A percentile compares a stretch with the other conserved stretches of the same genome.
Conservation (phyloP, 306 rosid species). For the Hylodesmum podocarpum region DNA sequence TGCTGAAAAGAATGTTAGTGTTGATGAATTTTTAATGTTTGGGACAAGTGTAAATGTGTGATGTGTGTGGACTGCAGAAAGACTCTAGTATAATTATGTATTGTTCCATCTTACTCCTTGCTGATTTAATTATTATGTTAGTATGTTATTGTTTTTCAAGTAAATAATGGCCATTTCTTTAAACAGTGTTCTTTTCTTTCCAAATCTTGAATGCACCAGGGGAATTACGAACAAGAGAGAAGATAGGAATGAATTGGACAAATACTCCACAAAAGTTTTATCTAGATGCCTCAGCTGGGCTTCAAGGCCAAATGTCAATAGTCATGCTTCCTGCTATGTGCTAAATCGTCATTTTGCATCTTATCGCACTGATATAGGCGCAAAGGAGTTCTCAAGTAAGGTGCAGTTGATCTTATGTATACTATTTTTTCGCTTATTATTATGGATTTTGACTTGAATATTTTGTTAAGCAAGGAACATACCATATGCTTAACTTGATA, state of each 20-base stretch:
- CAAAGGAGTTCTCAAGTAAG: slow-evolving; percentile 49
- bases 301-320: slow-evolving; percentile 22
- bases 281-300: slow-evolving; percentile 28
- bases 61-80: background rate
- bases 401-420: slow-evolving; percentile 40
- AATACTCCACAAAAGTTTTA: slow-evolving; percentile 10
- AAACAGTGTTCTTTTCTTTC: background rate
- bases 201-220: slow-evolving; percentile 35
- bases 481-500: background rate
- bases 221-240: slow-evolving; percentile 39
- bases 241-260: slow-evolving; percentile 29
- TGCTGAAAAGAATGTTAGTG: background rate
- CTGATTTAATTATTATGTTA: background rate
- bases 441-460: slow-evolving; percentile 20
- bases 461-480: slow-evolving; percentile 11
- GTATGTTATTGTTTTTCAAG: background rate
- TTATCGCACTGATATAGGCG: slow-evolving; percentile 24
- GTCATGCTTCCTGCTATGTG: slow-evolving; percentile 28
- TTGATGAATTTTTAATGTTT: background rate
- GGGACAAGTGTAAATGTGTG: background rate
- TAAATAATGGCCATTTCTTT: background rate
- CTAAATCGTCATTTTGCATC: slow-evolving; percentile 48
- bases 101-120: background rate
- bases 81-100: background rate
- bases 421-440: background rate